Evolutionary conservation across 306 rosid species (phyloP).

Genomic region (Pyrus bretschneideri): DNA sequence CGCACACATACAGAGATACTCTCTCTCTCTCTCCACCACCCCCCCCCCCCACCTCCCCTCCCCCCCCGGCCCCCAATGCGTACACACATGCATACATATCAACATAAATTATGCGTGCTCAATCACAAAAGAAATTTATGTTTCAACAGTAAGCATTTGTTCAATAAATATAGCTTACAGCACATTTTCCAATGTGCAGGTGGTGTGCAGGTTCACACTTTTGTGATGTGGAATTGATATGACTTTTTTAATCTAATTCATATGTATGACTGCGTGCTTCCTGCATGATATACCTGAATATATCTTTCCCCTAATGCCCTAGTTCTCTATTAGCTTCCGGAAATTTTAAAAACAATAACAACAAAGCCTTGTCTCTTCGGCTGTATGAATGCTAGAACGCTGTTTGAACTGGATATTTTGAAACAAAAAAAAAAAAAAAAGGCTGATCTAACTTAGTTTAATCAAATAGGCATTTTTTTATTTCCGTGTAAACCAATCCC

Average conservation of each 20-base stretch:
- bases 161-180: slow-evolving; percentile 49
- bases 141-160: slow-evolving; percentile 22
- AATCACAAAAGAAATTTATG: slow-evolving; percentile 8
- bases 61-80: too few relatives aligned
- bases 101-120: neutral
- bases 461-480: neutral
- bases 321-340: neutral
- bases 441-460: neutral
- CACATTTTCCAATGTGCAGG: slow-evolving; percentile 90
- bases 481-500: neutral
- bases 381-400: too few relatives aligned
- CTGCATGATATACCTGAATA: neutral
- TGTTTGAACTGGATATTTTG: too few relatives aligned
- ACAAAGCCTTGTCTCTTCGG: too few relatives aligned
- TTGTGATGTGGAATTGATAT: slow-evolving; percentile 50
- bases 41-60: too few relatives aligned
- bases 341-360: too few relatives aligned
- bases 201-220: slow-evolving; percentile 81
- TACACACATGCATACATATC: neutral
- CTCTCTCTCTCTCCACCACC: neutral
- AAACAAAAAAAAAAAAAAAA: too few relatives aligned
- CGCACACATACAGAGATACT: neutral
- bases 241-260: slow-evolving; percentile 1
- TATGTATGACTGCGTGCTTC: slow-evolving; percentile 15
- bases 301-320: neutral